Evolutionary conservation across 2,329 filamentous ascomycete species (phyloP).

Genomic region (Drechslerella coelobrocha): DNA sequence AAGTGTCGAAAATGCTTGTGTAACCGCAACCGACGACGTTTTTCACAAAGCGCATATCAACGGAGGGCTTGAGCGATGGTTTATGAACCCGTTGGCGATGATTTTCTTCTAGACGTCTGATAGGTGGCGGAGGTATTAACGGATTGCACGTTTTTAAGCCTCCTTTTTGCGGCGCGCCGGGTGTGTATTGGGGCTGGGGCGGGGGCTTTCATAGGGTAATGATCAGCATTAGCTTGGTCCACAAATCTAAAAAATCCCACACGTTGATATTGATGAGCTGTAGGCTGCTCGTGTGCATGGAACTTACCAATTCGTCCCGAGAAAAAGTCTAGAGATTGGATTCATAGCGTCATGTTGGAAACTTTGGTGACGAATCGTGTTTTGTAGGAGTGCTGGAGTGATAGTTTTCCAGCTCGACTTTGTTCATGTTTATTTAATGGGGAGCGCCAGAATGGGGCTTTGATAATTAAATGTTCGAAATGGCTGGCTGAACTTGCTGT

Average conservation of each 20-base stretch:
- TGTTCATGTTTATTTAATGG: too few species aligned
- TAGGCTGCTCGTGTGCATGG: too few species aligned
- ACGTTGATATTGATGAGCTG: too few species aligned
- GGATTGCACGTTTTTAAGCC: constrained; percentile 47
- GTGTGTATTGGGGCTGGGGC: not conserved
- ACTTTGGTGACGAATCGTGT: too few species aligned
- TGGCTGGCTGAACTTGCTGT: too few species aligned
- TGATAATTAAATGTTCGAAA: too few species aligned
- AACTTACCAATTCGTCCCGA: too few species aligned
- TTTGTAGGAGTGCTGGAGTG: too few species aligned
- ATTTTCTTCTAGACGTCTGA: not conserved
- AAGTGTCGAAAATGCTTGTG: constrained; percentile 30
- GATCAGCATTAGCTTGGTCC: constrained; percentile 23
- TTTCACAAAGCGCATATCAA: constrained; percentile 26
- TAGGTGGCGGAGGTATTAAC: constrained; percentile 6
- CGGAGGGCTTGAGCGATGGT: constrained; percentile 24
- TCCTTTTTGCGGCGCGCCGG: constrained; percentile 44
- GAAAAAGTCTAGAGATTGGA: too few species aligned
- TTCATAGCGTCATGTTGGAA: too few species aligned
- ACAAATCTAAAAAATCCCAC: constrained; percentile 9
- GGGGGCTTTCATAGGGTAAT: constrained; percentile 12
- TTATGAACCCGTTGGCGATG: constrained; percentile 11
- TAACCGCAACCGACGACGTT: constrained; percentile 46
- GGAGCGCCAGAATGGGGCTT: too few species aligned
- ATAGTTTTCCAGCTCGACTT: too few species aligned